Evolutionary conservation across 2,329 filamentous ascomycete genomes (phyloP), one percentile per base, ranked within the genome.

Genomic region (Epichloe bromicola): DNA sequence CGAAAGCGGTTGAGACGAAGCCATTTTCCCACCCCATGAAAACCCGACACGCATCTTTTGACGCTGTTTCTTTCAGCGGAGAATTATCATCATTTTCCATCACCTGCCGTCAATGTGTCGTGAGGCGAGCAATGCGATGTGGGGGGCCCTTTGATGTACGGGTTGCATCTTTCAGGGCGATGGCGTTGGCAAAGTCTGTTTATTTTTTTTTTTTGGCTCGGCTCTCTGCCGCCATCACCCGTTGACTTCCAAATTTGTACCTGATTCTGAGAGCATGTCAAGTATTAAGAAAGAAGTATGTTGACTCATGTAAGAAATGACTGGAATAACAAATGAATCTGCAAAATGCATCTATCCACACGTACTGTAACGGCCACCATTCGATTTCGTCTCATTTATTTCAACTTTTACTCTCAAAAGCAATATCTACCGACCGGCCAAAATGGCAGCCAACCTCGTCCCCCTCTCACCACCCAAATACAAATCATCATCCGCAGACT

Each of bases 381-480:
- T 42, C 40, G 3, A 26, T 7, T 14, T 30, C 19, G 17, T 39
- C 19, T 4, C 42, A 12, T 14, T 20, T 1, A 14, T 14, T 3
- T 37, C 14, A 14, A 15, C 14, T 14, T 30, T 0, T 30, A 11
- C 30, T 30, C 30, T 30, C 23, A 30, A 30, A 10, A 30, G 30
- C 3, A 10, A 10, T 26, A 11, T 4, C 54, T 53, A 66, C 30
- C 55, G 57, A 30, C 59, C 58, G 8, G 61, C 52, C 54, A 69
- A 53, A 49, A 61, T 65, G n/a, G 71, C 71, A 11, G 71, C 75
- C 39, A 80, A 61, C 53, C 72, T 67, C 53, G 71, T 67, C 17
- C 80, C 77, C 58, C 67, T 71, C 54, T 80, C 78, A 0, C 79
- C 78, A 12, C 78, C 80, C 2, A 84, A 61, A 60, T 81, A 83